Evolutionary conservation across 1,284 basidiomycete species (phyloP), one percentile per base, ranked within the genome.

Genomic region (Cryptococcus sp.): DNA sequence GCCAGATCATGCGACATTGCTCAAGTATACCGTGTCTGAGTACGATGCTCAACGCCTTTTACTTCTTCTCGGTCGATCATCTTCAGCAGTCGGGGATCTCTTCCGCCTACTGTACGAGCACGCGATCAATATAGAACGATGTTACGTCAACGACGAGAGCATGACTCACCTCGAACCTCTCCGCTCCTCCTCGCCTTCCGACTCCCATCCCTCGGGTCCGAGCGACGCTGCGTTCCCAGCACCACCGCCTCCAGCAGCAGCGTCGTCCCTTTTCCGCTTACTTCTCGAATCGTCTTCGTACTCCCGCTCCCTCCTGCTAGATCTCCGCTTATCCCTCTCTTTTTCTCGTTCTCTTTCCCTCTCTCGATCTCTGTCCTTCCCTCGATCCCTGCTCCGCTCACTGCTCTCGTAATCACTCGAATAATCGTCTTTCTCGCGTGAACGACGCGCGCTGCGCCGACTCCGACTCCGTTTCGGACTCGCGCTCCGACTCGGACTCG

Each of bases 131-230:
- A 19, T 41, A 54, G 46, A 46, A 3, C 23, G 1, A 23, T 1
- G 2, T 10, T 2, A 50, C 7, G 2, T 1, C 1, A 25, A 50
- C 8, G 15, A 41, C 19, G n/a, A 42, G 23, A 46, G 15, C 17
- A 3, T 41, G 16, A 58, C 61, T 54, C 58, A 63, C 61, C 61
- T 56, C 10, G 61, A 55, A 35, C 62, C 47, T 46, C 66, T 50
- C 39, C 66, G 57, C 42, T 64, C 65, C 46, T 70, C 68, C 52
- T 66, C 72, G 19, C 63, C 62, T 46, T 65, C 59, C 49, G 53
- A 58, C 47, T 70, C 68, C 71, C 70, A 73, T 20, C 68, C 68
- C 23, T 65, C 68, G 5, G 66, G 69, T 16, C 64, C 70, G 25
- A 66, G 47, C 2, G 55, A 62, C 6, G 49, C 59, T 10, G 47